phyloP scores from a whole-genome alignment of 1,284 basidiomycete genomes.

The Fomitopsis betulina region DNA sequence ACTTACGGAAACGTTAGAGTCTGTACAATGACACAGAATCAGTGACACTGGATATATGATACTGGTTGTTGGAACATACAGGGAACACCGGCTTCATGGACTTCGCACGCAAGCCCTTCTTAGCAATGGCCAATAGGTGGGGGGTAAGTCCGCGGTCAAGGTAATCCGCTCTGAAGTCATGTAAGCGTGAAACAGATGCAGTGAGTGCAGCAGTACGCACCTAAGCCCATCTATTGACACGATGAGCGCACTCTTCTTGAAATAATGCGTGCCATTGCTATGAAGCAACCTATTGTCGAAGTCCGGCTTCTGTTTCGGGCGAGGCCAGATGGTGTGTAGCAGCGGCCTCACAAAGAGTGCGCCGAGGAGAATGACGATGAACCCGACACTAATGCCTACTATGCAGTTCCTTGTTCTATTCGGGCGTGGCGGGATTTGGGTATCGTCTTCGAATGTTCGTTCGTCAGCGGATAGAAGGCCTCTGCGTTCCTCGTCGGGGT shows the following conservation, averaged over 20 bases:
- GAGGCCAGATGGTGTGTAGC: neutral
- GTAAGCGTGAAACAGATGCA: neutral
- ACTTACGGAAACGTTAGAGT: constrained; percentile 87
- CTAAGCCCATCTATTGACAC: constrained; percentile 86
- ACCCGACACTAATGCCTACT: neutral
- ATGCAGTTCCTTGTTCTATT: neutral
- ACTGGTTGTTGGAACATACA: constrained; percentile 29
- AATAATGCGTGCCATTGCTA: constrained; percentile 75
- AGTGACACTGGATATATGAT: neutral
- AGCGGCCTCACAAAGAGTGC: constrained; percentile 3
- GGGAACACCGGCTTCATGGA: constrained; percentile 86
- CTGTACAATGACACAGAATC: constrained; percentile 30
- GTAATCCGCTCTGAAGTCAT: constrained; percentile 65
- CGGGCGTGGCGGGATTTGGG: neutral
- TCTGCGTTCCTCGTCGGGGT: constrained; percentile 10
- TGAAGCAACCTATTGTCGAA: constrained; percentile 26
- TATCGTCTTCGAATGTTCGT: neutral
- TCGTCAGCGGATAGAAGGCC: constrained; percentile 5
- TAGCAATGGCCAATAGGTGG: constrained; percentile 72
- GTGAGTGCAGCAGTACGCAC: constrained; percentile 32
- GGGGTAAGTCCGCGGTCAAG: constrained; percentile 80
- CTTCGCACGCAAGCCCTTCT: constrained; percentile 79
- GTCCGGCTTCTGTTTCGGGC: neutral
- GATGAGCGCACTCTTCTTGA: constrained; percentile 76
- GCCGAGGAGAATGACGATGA: constrained; percentile 7